phyloP scores from a whole-genome alignment of 176 grass and related monocot genomes.

The Themeda triandra region DNA sequence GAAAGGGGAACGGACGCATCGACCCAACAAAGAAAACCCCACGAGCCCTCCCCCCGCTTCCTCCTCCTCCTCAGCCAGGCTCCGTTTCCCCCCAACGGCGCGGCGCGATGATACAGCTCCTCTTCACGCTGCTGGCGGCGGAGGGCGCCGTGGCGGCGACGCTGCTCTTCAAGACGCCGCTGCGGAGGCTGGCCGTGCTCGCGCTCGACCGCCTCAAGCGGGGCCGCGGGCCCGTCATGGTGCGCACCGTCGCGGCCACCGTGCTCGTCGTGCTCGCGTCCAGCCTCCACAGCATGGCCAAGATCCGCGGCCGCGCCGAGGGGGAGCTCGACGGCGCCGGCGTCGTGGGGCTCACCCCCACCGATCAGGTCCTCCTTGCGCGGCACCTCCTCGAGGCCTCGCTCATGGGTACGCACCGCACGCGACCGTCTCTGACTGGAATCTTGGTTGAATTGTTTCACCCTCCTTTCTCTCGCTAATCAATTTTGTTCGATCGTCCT shows the following conservation, averaged over 20 bases:
- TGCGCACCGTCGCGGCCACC: slow-evolving; percentile 79
- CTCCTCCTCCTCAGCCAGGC: not conserved
- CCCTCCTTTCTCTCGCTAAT: not conserved
- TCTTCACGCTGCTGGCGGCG: slow-evolving; percentile 63
- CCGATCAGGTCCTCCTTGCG: slow-evolving; percentile 81
- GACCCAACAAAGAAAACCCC: not conserved
- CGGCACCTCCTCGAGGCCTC: slow-evolving; percentile 86
- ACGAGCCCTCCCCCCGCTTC: not conserved
- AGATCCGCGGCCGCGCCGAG: slow-evolving; percentile 56
- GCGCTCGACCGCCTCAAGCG: slow-evolving; percentile 73
- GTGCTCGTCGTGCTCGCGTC: slow-evolving; percentile 64
- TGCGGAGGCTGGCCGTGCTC: slow-evolving; percentile 51
- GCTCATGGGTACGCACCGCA: slow-evolving; percentile 57
- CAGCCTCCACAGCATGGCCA: slow-evolving; percentile 71
- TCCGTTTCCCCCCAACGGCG: not conserved
- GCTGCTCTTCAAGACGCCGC: slow-evolving; percentile 80
- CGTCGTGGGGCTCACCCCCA: slow-evolving; percentile 50
- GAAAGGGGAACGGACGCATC: not conserved
- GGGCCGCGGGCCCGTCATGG: slow-evolving; percentile 64
- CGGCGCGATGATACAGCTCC: slow-evolving; percentile 65
- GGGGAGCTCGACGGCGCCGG: slow-evolving; percentile 36
- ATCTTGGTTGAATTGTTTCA: not conserved
- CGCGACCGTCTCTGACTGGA: not conserved
- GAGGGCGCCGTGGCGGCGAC: slow-evolving; percentile 44
- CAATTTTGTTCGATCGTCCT: not conserved